Base-by-base conservation (phyloP, 2,329 filamentous ascomycete species). In the Penicillium griseofulvum region DNA sequence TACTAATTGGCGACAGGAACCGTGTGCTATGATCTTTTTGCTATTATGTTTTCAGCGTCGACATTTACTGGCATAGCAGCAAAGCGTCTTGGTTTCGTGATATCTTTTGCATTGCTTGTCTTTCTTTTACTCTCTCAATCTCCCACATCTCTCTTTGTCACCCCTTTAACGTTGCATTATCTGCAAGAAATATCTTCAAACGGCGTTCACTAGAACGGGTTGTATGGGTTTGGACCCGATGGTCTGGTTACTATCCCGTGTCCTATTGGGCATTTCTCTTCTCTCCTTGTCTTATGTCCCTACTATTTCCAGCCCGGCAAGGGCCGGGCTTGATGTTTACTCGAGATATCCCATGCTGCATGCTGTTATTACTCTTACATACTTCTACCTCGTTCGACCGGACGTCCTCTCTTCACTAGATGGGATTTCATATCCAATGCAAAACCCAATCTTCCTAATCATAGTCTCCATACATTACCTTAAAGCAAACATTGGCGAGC, bases 11-110 rank as follows among this genome's bases (percentile, higher is more conserved):
- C 44, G 33, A 22, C 33, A 72, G 70, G 34, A 56, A 72, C 62
- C 68, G 65, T 24, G 65, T 73, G 28, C 57, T 73, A 6, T 73
- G 58, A 65, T 52, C 16, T 22, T 19, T 43, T 24, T 28, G 17
- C 17, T 43, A 10, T 41, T 22, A 16, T 19, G 10, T 39, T 51
- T 44, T 16, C 10, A 28, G 26, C 33, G 41, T 50, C 38, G 10
- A 31, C 17, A 17, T 28, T 44, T 29, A 38, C 39, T 37, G 19
- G 26, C 37, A 37, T 17, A 34, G 46, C 38, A 51, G 39, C 39
- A 51, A 47, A 57, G 59, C 52, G 62, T 64, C 46, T 17, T 50
- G 55, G 53, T 50, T 50, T 34, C 22, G 29, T 52, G 38, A 39
- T 54, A 26, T 50, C 28, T 16, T 46, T 24, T 44, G 31, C 41